phyloP scores from a whole-genome alignment of 495 filamentous ascomycete genomes.

The Letharia lupina region DNA sequence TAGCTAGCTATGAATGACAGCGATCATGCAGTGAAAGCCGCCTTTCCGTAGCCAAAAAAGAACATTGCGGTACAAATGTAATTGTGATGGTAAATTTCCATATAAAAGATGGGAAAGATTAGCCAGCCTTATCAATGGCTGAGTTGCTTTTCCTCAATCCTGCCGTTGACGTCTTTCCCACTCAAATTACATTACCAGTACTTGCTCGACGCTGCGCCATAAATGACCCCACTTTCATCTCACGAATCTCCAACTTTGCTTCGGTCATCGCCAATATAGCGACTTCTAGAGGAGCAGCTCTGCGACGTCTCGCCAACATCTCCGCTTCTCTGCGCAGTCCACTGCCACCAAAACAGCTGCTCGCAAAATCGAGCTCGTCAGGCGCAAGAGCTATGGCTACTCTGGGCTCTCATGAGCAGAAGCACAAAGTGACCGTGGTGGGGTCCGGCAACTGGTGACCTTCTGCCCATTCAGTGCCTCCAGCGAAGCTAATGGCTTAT shows the following conservation, averaged over 20 bases:
- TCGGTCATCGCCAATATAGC: constrained; percentile 5
- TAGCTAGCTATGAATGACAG: neutral
- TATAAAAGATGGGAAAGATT: neutral
- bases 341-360: neutral
- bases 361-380: neutral
- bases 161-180: neutral
- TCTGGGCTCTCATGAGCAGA: constrained; percentile 44
- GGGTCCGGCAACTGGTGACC: constrained; percentile 93
- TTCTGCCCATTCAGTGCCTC: constrained; percentile 1
- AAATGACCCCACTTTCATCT: neutral
- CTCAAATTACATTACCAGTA: neutral
- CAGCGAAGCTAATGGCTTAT: constrained; percentile 19
- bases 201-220: neutral
- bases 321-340: neutral
- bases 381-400: constrained; percentile 34
- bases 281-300: neutral
- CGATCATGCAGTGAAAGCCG: neutral
- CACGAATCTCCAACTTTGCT: neutral
- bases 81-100: neutral
- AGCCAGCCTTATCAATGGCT: neutral
- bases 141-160: neutral
- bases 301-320: constrained; percentile 13
- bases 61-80: neutral
- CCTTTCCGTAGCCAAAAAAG: neutral
- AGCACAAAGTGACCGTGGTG: constrained; percentile 90